A percentile compares a stretch with the other conserved stretches of the same genome.
phyloP scores from a whole-genome alignment of 2,329 filamentous ascomycete genomes.

The Neonectria sp. region DNA sequence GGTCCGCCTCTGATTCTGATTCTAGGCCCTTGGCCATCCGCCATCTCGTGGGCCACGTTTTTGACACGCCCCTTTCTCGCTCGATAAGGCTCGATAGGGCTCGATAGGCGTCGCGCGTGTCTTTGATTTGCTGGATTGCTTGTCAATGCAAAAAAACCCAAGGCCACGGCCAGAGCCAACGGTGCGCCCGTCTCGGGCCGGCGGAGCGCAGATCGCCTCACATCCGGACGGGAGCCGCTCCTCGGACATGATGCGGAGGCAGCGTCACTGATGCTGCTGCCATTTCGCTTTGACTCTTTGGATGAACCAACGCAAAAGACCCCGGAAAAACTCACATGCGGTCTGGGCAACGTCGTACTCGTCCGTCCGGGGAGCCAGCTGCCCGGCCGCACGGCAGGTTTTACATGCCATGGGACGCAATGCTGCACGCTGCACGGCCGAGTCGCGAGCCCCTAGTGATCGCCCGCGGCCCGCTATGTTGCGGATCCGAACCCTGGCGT shows the following conservation, averaged over 20 bases:
- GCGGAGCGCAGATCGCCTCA: slow-evolving; percentile 6
- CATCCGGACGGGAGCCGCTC: neutral
- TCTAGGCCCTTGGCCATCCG: neutral
- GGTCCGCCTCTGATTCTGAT: neutral
- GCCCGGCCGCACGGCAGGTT: slow-evolving; percentile 8
- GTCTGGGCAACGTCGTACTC: neutral
- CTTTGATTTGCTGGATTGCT: neutral
- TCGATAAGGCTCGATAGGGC: neutral
- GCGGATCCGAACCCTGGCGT: slow-evolving; percentile 41
- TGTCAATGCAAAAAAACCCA: neutral
- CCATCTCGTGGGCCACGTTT: slow-evolving; percentile 4
- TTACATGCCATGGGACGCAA: neutral
- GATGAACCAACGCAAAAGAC: neutral
- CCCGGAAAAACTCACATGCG: neutral
- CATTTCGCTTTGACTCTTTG: neutral
- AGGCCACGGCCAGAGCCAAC: neutral
- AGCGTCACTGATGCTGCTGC: neutral
- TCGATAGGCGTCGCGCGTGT: neutral
- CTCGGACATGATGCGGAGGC: neutral
- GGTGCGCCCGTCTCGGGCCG: slow-evolving; percentile 2
- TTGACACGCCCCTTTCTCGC: slow-evolving; percentile 11
- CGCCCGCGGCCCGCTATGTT: slow-evolving; percentile 34
- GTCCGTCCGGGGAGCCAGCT: neutral
- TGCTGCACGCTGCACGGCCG: neutral
- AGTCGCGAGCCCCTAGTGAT: slow-evolving; percentile 35